Evolutionary conservation across 768 basidiomycete genomes (phyloP), one percentile per base, ranked within the genome.

Genomic region (Auriscalpium orientale): DNA sequence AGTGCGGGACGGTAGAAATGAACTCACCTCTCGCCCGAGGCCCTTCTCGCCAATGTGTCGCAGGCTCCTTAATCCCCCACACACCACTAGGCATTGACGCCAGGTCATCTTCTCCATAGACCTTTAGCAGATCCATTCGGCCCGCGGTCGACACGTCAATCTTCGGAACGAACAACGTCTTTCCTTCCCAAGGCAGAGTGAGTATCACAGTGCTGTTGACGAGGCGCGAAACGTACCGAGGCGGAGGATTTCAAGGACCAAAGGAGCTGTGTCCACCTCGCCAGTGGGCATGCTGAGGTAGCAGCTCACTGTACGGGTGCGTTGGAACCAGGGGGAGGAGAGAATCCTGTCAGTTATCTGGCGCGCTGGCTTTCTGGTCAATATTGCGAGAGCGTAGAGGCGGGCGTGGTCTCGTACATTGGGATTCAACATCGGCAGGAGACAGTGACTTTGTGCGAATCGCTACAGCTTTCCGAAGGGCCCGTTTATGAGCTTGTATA

Each of bases 31-130:
- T 79, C 55, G 67, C 66, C 47, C 89, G 76, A n/a, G 64, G 68
- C 16, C 64, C 54, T 13, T 72, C 78, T 52, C 72, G 62, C 72
- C 76, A 80, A 37, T 73, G 64, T 7, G 60, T 60, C 0, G 68
- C 71, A 0, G 89, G 89, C 62, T 91, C 87, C 59, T 77, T 80
- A 64, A 91, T 90, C 0, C 85, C 89, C 89, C 89, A 91, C 34
- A 76, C 63, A 1, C 87, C 87, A 40, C 64, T 69, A 0, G 82
- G 81, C 16, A 91, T 73, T 0, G 76, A 69, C 0, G 69, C 66
- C 7, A 88, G 72, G 68, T 91, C 89, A 2, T 79, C 73, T 18
- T 74, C 68, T 51, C 74, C 77, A 60, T 86, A 79, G 15, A 90
- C 69, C 55, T 77, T 78, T 43, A 90, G 70, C 49, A 89, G 79